A percentile compares a stretch with the other conserved stretches of the same genome.
phyloP scores from a whole-genome alignment of 768 basidiomycete genomes.

The Boletus tomentosulus region DNA sequence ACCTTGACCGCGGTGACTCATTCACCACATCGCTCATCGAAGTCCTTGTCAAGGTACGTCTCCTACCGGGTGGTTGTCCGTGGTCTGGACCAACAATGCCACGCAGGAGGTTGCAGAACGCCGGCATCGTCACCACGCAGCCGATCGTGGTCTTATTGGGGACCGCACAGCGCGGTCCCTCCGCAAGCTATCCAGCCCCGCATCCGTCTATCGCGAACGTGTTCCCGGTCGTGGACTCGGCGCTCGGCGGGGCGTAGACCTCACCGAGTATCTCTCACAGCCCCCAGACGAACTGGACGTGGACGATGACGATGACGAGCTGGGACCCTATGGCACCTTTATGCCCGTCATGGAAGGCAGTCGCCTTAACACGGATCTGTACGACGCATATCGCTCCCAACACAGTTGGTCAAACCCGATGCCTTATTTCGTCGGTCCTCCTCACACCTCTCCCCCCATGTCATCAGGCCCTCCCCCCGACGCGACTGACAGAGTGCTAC shows the following conservation, averaged over 20 bases:
- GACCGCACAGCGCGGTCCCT: constrained; percentile 64
- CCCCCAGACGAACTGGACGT: constrained; percentile 54
- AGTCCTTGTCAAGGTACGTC: constrained; percentile 69
- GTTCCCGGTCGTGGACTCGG: constrained; percentile 35
- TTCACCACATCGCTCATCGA: constrained; percentile 76
- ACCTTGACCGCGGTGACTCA: constrained; percentile 73
- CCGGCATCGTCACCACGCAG: constrained; percentile 45
- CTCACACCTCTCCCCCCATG: constrained; percentile 26
- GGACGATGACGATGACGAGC: constrained; percentile 67
- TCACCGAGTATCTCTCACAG: constrained; percentile 49
- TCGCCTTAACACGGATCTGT: constrained; percentile 56
- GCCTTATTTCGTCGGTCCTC: constrained; percentile 20
- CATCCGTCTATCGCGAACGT: constrained; percentile 52
- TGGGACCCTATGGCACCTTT: constrained; percentile 39
- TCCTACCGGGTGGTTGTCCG: background rate
- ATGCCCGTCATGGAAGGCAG: constrained; percentile 44
- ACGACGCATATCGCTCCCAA: constrained; percentile 56
- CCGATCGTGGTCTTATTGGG: constrained; percentile 59
- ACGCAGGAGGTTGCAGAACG: constrained; percentile 74
- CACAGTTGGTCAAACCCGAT: constrained; percentile 26
- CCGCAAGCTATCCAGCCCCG: constrained; percentile 49
- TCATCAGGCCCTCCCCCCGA: constrained; percentile 25
- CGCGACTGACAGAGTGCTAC: constrained; percentile 23
- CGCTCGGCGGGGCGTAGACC: constrained; percentile 32
- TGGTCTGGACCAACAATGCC: constrained; percentile 1